Evolutionary conservation across 1,139 yeast species (phyloP).

Genomic region (Geotrichum australiense): DNA sequence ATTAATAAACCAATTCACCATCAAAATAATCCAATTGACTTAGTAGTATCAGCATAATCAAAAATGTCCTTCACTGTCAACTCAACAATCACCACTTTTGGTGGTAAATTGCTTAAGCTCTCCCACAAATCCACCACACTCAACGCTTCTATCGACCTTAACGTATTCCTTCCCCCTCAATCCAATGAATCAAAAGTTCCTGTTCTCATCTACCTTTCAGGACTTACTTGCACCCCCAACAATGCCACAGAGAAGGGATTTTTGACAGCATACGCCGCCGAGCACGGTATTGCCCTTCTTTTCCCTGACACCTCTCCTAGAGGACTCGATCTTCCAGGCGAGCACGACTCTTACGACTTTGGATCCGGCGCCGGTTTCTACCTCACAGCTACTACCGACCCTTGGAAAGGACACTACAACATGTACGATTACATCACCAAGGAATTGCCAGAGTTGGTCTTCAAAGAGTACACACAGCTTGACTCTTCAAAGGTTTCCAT

Average conservation of each 20-base stretch:
- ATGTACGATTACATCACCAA: constrained; percentile 80
- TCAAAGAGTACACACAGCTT: constrained; percentile 35
- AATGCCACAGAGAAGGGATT: constrained; percentile 94
- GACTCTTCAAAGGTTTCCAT: constrained; percentile 59
- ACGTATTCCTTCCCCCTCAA: constrained; percentile 68
- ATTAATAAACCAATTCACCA: not conserved
- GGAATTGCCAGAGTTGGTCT: constrained; percentile 56
- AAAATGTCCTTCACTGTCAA: constrained; percentile 40
- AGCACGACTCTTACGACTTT: constrained; percentile 79
- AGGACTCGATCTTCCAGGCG: constrained; percentile 77
- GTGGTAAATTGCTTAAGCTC: constrained; percentile 70
- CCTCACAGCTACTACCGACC: constrained; percentile 69
- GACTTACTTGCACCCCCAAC: constrained; percentile 89
- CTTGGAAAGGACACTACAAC: constrained; percentile 65
- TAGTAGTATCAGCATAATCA: not conserved
- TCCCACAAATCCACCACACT: constrained; percentile 63
- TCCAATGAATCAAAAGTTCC: constrained; percentile 46
- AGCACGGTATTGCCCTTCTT: constrained; percentile 77
- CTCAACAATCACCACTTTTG: constrained; percentile 58
- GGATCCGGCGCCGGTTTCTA: constrained; percentile 97
- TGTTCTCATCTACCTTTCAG: constrained; percentile 73
- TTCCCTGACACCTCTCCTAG: constrained; percentile 98
- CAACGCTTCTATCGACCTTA: constrained; percentile 72
- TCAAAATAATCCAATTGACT: too few species aligned
- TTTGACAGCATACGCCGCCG: constrained; percentile 72